Percentiles rank a stretch among this genome's conserved stretches.
These are phyloP conservation scores for Podaxis mareebaensis DNA, from an alignment of 768 basidiomycete genomes.

Conservation along the genomic window DNA sequence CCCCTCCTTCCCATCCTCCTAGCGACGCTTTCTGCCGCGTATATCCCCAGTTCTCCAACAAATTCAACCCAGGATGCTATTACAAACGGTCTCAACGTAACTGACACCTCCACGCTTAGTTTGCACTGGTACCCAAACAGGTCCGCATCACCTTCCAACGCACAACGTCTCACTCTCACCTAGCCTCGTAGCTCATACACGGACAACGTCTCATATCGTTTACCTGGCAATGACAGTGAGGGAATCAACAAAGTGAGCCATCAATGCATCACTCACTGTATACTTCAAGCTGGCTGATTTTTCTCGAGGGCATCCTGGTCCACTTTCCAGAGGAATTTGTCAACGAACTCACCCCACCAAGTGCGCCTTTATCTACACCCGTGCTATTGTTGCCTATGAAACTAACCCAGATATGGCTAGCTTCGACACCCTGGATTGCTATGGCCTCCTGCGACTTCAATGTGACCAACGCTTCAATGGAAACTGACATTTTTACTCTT, in stretches of 20 bases:
- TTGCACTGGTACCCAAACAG: conserved; percentile 62
- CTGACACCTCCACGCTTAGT: conserved; percentile 57
- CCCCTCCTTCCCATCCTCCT: conserved; percentile 27
- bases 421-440: conserved; percentile 88
- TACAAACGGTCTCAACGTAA: conserved; percentile 47
- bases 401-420: conserved; percentile 30
- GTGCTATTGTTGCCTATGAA: conserved; percentile 4
- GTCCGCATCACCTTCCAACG: conserved; percentile 27
- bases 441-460: conserved; percentile 82
- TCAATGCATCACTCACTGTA: neutral
- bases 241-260: conserved; percentile 55
- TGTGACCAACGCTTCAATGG: conserved; percentile 58
- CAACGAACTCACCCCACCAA: conserved; percentile 48
- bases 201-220: conserved; percentile 60
- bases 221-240: conserved; percentile 47
- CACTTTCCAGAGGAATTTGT: conserved; percentile 74
- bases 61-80: conserved; percentile 56
- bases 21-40: conserved; percentile 34
- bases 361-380: conserved; percentile 28
- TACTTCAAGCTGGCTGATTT: conserved; percentile 1
- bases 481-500: conserved; percentile 79
- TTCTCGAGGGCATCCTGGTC: conserved; percentile 69
- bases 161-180: neutral
- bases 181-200: conserved; percentile 42
- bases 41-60: conserved; percentile 73